Evolutionary conservation across 1,284 basidiomycete species (phyloP).

Genomic region (Tetrapyrgos nigripes): DNA sequence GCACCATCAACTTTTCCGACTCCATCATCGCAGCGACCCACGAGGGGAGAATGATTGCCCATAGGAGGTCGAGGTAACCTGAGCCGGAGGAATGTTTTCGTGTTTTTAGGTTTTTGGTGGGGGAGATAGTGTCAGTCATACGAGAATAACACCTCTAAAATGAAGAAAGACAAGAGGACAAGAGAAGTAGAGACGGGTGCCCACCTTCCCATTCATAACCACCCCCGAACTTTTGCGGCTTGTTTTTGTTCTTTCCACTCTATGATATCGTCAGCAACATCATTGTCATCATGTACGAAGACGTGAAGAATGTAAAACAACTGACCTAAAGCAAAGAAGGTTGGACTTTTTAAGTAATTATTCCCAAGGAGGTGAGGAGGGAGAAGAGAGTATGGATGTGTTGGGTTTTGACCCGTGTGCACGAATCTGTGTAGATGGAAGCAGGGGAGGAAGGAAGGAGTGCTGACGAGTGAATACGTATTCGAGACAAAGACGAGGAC

Average conservation of each 20-base stretch:
- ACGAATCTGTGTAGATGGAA: no score
- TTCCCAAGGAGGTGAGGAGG: conserved; percentile 50
- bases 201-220: conserved; percentile 60
- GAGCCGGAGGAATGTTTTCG: conserved; percentile 50
- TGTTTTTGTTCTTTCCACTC: conserved; percentile 68
- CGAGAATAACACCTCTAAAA: not conserved
- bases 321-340: no score
- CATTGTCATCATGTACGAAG: conserved; percentile 51
- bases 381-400: conserved; percentile 51
- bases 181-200: conserved; percentile 22
- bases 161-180: not conserved
- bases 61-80: conserved; percentile 50
- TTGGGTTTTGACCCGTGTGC: conserved; percentile 58
- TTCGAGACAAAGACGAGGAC: conserved; percentile 24
- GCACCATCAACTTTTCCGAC: conserved; percentile 30
- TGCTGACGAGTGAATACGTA: not conserved
- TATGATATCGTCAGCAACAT: conserved; percentile 65
- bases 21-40: conserved; percentile 39
- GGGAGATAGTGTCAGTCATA: conserved; percentile 6
- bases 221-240: conserved; percentile 52
- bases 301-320: conserved; percentile 64
- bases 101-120: not conserved
- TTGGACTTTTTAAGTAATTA: conserved; percentile 55
- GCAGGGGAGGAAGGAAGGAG: not conserved
- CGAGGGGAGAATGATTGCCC: conserved; percentile 51